phyloP scores from a whole-genome alignment of 1,284 basidiomycete species.

The Amylostereum chailletii region DNA sequence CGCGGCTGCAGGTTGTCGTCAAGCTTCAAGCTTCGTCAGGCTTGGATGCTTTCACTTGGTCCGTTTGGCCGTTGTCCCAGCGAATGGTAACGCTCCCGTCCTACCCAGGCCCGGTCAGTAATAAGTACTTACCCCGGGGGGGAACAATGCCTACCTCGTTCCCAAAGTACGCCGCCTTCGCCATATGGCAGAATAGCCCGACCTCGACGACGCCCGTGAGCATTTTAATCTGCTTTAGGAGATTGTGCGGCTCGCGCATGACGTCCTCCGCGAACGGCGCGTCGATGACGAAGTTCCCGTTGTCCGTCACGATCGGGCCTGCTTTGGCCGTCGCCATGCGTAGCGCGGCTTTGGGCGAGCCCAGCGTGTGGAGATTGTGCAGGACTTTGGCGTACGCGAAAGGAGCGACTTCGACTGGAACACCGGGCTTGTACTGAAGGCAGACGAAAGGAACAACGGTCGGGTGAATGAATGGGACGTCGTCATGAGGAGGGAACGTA shows the following conservation, averaged over 20 bases:
- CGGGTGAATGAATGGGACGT: neutral
- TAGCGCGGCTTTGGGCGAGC: slow-evolving; percentile 58
- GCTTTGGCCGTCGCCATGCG: slow-evolving; percentile 84
- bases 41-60: slow-evolving; percentile 10
- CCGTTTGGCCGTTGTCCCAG: slow-evolving; percentile 36
- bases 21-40: too few species aligned
- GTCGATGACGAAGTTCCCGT: slow-evolving; percentile 93
- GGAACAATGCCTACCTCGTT: slow-evolving; percentile 53
- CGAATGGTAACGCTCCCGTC: slow-evolving; percentile 50
- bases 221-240: slow-evolving; percentile 74
- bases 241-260: slow-evolving; percentile 68
- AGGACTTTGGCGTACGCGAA: slow-evolving; percentile 91
- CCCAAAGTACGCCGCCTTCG: slow-evolving; percentile 96
- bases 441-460: slow-evolving; percentile 1
- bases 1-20: too few species aligned
- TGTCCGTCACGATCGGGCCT: slow-evolving; percentile 93
- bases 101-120: slow-evolving; percentile 17
- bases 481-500: slow-evolving; percentile 29
- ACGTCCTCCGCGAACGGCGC: slow-evolving; percentile 71
- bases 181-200: slow-evolving; percentile 90
- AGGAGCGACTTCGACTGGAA: slow-evolving; percentile 94
- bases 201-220: slow-evolving; percentile 97
- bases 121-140: slow-evolving; percentile 1
- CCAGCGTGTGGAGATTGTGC: slow-evolving; percentile 56
- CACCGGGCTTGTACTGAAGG: slow-evolving; percentile 76